Conservation (phyloP, 73 alveolate genomes). For the Halteria grandinella region DNA sequence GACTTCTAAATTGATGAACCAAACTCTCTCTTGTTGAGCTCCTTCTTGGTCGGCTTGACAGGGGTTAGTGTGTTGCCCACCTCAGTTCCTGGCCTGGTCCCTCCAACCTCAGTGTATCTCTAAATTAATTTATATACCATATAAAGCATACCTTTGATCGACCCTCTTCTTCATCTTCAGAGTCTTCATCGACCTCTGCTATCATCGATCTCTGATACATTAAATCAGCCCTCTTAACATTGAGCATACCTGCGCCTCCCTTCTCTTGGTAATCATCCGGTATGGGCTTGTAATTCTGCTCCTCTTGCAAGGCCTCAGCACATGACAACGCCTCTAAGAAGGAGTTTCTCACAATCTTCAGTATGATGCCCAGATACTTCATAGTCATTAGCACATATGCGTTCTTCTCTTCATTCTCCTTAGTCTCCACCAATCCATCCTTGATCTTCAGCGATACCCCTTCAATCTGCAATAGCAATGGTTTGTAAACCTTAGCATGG, state of each 20-base stretch:
- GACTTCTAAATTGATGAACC: constrained; percentile 12
- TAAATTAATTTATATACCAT: not conserved
- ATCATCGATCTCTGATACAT: constrained; percentile 18
- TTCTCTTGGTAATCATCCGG: not conserved
- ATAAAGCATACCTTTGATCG: not conserved
- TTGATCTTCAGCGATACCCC: constrained; percentile 28
- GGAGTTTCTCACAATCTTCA: constrained; percentile 13
- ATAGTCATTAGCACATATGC: constrained; percentile 30
- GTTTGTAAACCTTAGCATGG: constrained; percentile 34
- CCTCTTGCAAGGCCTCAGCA: constrained; percentile 1
- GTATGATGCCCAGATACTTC: constrained; percentile 7
- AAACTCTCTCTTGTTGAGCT: constrained; percentile 31
- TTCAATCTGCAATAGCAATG: constrained; percentile 20
- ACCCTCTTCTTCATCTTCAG: not conserved
- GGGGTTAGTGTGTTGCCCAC: too few species aligned
- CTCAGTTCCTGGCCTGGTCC: too few species aligned
- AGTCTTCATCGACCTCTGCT: constrained; percentile 37
- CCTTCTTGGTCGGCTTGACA: too few species aligned
- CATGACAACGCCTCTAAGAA: constrained; percentile 37
- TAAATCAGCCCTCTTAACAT: not conserved
- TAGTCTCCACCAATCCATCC: constrained; percentile 2
- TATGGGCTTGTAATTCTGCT: constrained; percentile 14
- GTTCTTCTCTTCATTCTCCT: constrained; percentile 24
- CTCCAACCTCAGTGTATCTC: too few species aligned
- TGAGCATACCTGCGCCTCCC: not conserved